Base-by-base conservation (phyloP, 108 stramenopile genomes). In the Discostella stelligeroides region DNA sequence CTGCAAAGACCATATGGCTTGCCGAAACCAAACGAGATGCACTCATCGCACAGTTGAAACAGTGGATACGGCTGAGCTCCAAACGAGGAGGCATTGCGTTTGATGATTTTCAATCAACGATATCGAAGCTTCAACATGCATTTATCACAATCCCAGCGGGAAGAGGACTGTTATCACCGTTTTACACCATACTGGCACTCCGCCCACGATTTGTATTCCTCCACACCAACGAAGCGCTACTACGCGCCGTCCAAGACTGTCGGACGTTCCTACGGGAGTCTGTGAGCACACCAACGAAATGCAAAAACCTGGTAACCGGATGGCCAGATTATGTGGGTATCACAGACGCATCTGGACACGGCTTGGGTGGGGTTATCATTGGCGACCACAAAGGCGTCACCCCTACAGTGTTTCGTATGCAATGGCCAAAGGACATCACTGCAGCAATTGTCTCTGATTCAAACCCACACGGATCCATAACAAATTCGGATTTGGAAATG, bases 1-100 rank as follows among this genome's bases (percentile, higher is more conserved):
- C 18, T 42, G 51, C 41, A 0, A 64, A 73, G n/a, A 73, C 72
- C 0, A 15, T 73, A 15, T 63, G 61, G 63, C 34, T 73, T 1
- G 63, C 29, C 21, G 63, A 63, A 13, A 14, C 15, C 11, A 65
- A 65, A 15, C n/a, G 47, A 1, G 17, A 54, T 4, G 27, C 8
- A 29, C 13, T 54, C 7, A 1, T 68, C 0, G 12, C 37, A 6
- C 17, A 45, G 0, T 6, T 68, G 1, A 24, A 47, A n/a, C 24
- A 25, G 14, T 72, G 72, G 62, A 25, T 72, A 0, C 53, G 62
- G 1, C 7, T 28, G 1, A 21, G 42, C 7, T 1, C 1, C 2
- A 25, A 15, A 29, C 29, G 12, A 4, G 9, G 8, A 0, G 21
- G 72, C 13, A 64, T 72, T 1, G 38, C 27, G 13, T 64, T 72